Conservation (phyloP, 2,329 filamentous ascomycete genomes). For the Cryphonectria japonica region DNA sequence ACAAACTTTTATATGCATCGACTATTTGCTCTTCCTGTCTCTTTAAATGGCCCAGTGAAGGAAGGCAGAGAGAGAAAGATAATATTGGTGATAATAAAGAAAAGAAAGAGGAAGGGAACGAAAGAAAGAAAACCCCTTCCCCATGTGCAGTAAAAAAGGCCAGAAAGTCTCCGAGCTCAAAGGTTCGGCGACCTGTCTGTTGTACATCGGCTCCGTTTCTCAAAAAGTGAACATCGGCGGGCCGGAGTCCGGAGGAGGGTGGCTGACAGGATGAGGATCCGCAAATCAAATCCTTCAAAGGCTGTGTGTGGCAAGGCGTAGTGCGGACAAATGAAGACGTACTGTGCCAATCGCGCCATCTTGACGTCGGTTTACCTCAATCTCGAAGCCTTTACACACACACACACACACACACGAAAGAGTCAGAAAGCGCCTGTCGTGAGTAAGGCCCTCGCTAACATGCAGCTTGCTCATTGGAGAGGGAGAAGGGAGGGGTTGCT, state of each 20-base stretch:
- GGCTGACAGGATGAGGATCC: background rate
- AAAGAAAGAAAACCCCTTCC: background rate
- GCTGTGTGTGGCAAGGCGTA: background rate
- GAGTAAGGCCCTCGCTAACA: background rate
- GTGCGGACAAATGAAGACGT: background rate
- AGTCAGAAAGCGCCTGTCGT: background rate
- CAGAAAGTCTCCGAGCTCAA: conserved; percentile 8
- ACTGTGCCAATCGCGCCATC: conserved; percentile 12
- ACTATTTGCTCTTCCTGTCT: background rate
- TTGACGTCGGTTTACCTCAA: background rate
- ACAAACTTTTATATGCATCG: background rate
- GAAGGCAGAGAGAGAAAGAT: background rate
- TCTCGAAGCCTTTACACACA: background rate
- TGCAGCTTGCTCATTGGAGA: background rate
- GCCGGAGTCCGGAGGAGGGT: conserved; percentile 4
- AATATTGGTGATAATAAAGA: too few species aligned
- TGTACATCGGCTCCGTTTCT: conserved; percentile 2
- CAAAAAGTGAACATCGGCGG: background rate
- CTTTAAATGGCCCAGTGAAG: background rate
- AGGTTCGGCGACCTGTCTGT: conserved; percentile 7
- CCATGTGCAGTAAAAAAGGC: background rate
- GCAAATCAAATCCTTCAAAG: conserved; percentile 3
- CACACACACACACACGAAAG: background rate
- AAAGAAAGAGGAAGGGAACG: background rate
- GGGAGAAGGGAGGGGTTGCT: background rate